Evolutionary conservation across 352 stramenopile genomes (phyloP).

Genomic region (Pythium utonaiense): DNA sequence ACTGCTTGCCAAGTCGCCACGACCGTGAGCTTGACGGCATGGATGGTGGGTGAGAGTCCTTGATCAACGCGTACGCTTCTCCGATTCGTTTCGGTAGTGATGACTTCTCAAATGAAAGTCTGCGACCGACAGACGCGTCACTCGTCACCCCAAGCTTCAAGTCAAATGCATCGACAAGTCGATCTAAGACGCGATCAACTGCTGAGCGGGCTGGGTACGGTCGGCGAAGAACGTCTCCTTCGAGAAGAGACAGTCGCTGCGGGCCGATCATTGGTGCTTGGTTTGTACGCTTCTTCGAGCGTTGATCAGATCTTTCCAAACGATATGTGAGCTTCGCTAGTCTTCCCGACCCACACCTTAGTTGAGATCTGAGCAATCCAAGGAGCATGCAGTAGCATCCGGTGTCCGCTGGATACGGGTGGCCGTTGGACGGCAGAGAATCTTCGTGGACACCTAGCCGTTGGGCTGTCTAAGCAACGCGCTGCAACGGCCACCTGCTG

Average conservation of each 20-base stretch:
- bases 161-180: slow-evolving; percentile 32
- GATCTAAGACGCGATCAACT: slow-evolving; percentile 35
- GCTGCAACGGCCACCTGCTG: background rate
- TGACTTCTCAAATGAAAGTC: background rate
- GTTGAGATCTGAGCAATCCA: slow-evolving; percentile 6
- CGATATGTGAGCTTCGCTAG: too few relatives aligned
- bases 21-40: slow-evolving; percentile 6
- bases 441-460: too few relatives aligned
- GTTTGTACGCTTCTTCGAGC: slow-evolving; percentile 15
- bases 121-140: background rate
- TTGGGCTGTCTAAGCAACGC: background rate
- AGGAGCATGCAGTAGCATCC: background rate
- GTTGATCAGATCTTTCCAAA: slow-evolving; percentile 8
- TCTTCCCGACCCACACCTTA: too few relatives aligned
- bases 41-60: background rate
- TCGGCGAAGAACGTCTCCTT: slow-evolving; percentile 28
- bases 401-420: background rate
- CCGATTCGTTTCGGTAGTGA: background rate
- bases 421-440: background rate
- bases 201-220: slow-evolving; percentile 14
- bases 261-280: slow-evolving; percentile 16
- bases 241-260: slow-evolving; percentile 35
- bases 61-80: slow-evolving; percentile 2
- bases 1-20: slow-evolving; percentile 9
- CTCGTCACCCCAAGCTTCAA: slow-evolving; percentile 29